Percentiles rank a stretch among this genome's conserved stretches.
These are phyloP conservation scores for Diaporthe citriasiana DNA, from an alignment of 2,329 filamentous ascomycete species.

Conservation along the genomic window DNA sequence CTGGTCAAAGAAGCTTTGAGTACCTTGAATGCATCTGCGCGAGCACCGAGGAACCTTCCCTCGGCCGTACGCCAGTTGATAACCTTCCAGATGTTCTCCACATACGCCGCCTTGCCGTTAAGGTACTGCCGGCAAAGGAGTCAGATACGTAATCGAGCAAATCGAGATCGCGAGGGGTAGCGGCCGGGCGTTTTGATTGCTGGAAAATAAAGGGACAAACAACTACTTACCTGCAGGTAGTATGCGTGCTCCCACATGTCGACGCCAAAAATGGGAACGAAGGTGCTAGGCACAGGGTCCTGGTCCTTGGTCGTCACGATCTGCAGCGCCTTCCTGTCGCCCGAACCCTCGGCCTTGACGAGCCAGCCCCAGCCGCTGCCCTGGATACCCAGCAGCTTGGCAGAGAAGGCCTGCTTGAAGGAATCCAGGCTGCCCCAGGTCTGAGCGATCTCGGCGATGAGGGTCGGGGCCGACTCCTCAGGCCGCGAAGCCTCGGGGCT, in stretches of 20 bases:
- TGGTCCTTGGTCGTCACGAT: slow-evolving; percentile 90
- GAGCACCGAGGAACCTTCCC: slow-evolving; percentile 67
- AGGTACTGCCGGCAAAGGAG: slow-evolving; percentile 70
- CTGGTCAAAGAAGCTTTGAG: background rate
- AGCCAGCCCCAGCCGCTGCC: slow-evolving; percentile 94
- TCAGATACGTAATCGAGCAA: background rate
- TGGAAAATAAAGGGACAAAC: background rate
- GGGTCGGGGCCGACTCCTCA: slow-evolving; percentile 64
- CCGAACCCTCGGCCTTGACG: slow-evolving; percentile 69
- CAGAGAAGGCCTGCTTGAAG: slow-evolving; percentile 77
- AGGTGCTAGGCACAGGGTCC: slow-evolving; percentile 76
- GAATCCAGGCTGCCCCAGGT: slow-evolving; percentile 77
- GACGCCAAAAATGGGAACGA: slow-evolving; percentile 80
- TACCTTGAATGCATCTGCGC: slow-evolving; percentile 60
- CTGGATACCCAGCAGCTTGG: slow-evolving; percentile 78
- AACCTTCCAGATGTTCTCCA: slow-evolving; percentile 83
- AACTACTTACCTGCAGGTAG: slow-evolving; percentile 76
- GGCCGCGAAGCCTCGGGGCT: slow-evolving; percentile 68
- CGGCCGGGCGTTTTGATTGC: too few relatives aligned
- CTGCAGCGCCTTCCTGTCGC: slow-evolving; percentile 64
- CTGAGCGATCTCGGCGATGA: slow-evolving; percentile 72
- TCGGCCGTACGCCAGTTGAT: slow-evolving; percentile 84
- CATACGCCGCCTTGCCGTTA: slow-evolving; percentile 81
- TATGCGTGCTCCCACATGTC: slow-evolving; percentile 98
- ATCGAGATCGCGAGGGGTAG: too few relatives aligned